Base-by-base conservation (phyloP, 2,329 filamentous ascomycete genomes). In the Raffaelea deltoideospora region DNA sequence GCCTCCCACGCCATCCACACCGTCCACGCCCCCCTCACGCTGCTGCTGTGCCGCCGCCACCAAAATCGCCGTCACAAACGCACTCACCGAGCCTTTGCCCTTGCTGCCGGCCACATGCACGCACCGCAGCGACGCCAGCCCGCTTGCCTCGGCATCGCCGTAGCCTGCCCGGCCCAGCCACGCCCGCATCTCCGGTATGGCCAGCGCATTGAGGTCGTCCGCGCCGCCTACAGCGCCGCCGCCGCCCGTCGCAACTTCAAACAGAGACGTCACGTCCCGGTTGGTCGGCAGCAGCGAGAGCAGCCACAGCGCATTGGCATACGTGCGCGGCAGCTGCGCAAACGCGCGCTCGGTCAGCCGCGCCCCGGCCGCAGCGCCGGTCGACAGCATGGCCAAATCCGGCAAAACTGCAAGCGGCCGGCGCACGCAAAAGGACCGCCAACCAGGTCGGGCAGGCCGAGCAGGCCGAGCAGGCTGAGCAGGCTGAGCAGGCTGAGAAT, bases 21-120 rank as follows among this genome's bases (percentile, higher is more conserved):
- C n/a, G n/a, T n/a, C n/a, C n/a, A n/a, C n/a, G n/a, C n/a, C n/a
- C n/a, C n/a, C n/a, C n/a, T n/a, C n/a, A n/a, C n/a, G n/a, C n/a
- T n/a, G n/a, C n/a, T n/a, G n/a, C n/a, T 20, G 20, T 3, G 26
- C 37, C 11, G 24, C 34, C 40, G 49, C 61, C 4, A 65, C 60
- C n/a, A 94, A 64, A 43, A 93, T 82, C 3, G 77, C 77, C 13
- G 85, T 84, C 17, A 85, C 71, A 53, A 87, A 88, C 10, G 87
- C 80, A 45, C 81, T 84, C 1, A 85, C 86, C 3, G 83, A 90
- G 29, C 87, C 87, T 56, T 95, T 96, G 41, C 88, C 88, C 55
- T 95, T 96, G 5, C 87, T 95, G 11, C 88, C 88, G 1, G 88
- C 83, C 32, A 96, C 76, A 53, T 96, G 88, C 42, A 96, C 74